These are phyloP conservation scores for Yamadazyma buinensis DNA, from an alignment of 1,139 yeast genomes.

Conservation along the genomic window DNA sequence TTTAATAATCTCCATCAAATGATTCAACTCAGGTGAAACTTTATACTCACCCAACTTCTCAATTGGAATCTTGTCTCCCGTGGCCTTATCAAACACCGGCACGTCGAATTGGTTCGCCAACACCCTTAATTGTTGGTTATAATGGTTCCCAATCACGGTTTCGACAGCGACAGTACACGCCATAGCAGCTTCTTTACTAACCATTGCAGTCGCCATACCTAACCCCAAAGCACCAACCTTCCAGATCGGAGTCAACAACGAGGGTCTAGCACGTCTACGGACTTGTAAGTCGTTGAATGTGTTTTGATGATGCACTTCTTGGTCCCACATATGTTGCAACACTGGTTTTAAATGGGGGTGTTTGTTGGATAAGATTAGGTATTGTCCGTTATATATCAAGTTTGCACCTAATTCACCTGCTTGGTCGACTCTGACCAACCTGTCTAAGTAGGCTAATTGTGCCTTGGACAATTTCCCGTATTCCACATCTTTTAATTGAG, in stretches of 20 bases:
- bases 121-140: constrained; percentile 82
- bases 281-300: constrained; percentile 79
- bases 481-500: constrained; percentile 17
- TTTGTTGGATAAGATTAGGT: constrained; percentile 64
- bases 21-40: constrained; percentile 52
- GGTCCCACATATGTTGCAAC: constrained; percentile 96
- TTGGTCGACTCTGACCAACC: constrained; percentile 88
- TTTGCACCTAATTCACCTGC: constrained; percentile 99
- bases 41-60: constrained; percentile 5
- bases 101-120: constrained; percentile 57
- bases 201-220: constrained; percentile 82
- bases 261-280: constrained; percentile 82
- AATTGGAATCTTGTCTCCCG: constrained; percentile 28
- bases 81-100: constrained; percentile 41
- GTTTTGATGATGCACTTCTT: constrained; percentile 84
- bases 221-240: constrained; percentile 82
- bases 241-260: constrained; percentile 89
- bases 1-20: constrained; percentile 61
- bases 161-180: constrained; percentile 99
- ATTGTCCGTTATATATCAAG: constrained; percentile 89
- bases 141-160: constrained; percentile 95
- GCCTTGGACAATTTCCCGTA: constrained; percentile 51
- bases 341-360: constrained; percentile 70
- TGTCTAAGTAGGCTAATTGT: constrained; percentile 67
- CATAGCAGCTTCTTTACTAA: constrained; percentile 97